phyloP scores from a whole-genome alignment of 192 early-diverging fungal genomes.

The Backusella parvicylindrica region DNA sequence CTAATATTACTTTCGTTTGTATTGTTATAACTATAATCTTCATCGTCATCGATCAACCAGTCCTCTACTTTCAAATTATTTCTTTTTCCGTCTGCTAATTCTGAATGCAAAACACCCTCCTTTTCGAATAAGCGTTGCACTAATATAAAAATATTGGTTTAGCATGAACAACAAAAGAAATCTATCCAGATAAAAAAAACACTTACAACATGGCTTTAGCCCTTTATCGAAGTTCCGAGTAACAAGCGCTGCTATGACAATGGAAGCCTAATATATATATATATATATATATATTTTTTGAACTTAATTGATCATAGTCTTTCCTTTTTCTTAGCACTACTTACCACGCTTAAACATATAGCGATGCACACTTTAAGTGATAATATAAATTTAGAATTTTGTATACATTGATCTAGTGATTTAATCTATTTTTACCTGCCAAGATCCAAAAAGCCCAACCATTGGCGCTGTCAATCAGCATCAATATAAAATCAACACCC shows the following conservation, averaged over 20 bases:
- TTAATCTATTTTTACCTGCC: slow-evolving; percentile 10
- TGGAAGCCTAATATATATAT: not conserved
- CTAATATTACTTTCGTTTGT: not conserved
- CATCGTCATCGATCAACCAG: slow-evolving; percentile 1
- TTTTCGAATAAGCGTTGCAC: slow-evolving; percentile 1
- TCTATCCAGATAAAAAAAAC: not conserved
- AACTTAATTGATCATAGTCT: not conserved
- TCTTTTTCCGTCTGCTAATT: not conserved
- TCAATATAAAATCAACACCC: slow-evolving; percentile 8
- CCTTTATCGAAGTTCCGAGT: slow-evolving; percentile 18
- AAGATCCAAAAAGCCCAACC: slow-evolving; percentile 21
- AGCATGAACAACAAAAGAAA: not conserved
- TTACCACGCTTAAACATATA: slow-evolving; percentile 14
- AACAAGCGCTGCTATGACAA: not conserved
- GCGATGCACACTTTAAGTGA: slow-evolving; percentile 5
- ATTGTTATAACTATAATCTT: not conserved
- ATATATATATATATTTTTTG: not conserved
- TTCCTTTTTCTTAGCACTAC: not conserved
- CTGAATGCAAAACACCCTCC: not conserved
- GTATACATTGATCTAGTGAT: not conserved
- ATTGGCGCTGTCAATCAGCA: slow-evolving; percentile 9
- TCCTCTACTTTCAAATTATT: not conserved
- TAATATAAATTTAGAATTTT: not conserved
- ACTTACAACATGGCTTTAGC: slow-evolving; percentile 18
- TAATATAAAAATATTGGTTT: not conserved